These are phyloP conservation scores for Lichtheimia corymbifera DNA, from an alignment of 371 early-diverging fungal species.

Conservation along the genomic window DNA sequence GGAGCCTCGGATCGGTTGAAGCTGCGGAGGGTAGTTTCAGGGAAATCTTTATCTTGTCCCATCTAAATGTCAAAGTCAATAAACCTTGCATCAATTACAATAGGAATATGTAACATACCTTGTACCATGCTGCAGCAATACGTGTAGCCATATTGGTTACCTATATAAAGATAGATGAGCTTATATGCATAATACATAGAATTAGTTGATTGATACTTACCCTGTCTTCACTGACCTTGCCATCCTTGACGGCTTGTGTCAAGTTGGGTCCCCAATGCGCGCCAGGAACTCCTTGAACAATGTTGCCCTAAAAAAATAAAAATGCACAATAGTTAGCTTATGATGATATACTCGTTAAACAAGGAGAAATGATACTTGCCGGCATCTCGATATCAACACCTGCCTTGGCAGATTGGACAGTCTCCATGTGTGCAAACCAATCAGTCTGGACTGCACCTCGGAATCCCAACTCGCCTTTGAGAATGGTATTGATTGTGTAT, in stretches of 20 bases:
- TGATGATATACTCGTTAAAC: not conserved
- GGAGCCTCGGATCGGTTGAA: conserved; percentile 23
- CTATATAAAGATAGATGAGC: not conserved
- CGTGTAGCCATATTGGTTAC: conserved; percentile 59
- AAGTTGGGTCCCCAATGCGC: conserved; percentile 28
- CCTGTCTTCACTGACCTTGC: conserved; percentile 30
- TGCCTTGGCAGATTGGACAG: conserved; percentile 27
- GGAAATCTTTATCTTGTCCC: conserved; percentile 35
- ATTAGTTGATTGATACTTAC: conserved; percentile 1
- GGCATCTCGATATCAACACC: conserved; percentile 60
- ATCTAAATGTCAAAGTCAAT: conserved; percentile 4
- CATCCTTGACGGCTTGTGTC: conserved; percentile 27
- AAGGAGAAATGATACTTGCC: conserved; percentile 8
- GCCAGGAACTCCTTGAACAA: not conserved
- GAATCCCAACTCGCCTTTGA: conserved; percentile 45
- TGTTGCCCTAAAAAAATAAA: conserved; percentile 8
- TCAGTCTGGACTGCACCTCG: conserved; percentile 29
- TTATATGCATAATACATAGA: no score
- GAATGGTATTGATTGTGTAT: conserved; percentile 30
- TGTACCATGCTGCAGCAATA: conserved; percentile 56
- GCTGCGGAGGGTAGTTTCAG: conserved; percentile 31
- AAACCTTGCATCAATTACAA: no score
- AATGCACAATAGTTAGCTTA: not conserved
- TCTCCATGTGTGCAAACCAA: conserved; percentile 28
- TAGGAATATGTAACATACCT: conserved; percentile 12